A percentile compares a stretch with the other conserved stretches of the same genome.
These are phyloP conservation scores for Emergomyces orientalis DNA, from an alignment of 2,329 filamentous ascomycete species.

Conservation along the genomic window DNA sequence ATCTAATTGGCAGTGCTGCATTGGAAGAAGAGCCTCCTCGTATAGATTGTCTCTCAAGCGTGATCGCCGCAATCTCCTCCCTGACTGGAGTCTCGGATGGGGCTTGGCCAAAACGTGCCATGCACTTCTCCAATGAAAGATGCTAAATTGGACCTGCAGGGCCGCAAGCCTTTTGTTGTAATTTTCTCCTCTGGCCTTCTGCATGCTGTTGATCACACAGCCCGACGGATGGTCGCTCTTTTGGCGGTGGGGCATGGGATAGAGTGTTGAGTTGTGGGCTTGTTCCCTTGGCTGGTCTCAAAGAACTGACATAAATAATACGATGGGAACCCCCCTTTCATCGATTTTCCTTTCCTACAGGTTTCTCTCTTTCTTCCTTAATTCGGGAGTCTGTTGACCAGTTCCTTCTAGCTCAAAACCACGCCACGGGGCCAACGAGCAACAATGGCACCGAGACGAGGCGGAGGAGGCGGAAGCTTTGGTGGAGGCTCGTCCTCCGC, in stretches of 20 bases:
- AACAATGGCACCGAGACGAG: conserved; percentile 2
- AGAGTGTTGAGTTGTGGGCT: too few relatives aligned
- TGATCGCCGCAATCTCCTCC: too few relatives aligned
- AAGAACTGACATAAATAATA: neutral
- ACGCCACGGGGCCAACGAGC: neutral
- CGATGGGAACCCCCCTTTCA: neutral
- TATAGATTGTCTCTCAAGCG: too few relatives aligned
- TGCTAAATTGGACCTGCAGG: neutral
- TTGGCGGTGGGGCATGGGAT: too few relatives aligned
- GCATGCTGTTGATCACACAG: too few relatives aligned
- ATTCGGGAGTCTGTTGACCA: neutral
- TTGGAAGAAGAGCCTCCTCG: too few relatives aligned
- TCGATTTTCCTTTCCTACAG: neutral
- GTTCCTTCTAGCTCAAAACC: neutral
- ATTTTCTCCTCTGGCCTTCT: too few relatives aligned
- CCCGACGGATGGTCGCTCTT: too few relatives aligned
- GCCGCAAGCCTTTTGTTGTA: too few relatives aligned
- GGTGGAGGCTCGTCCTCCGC: neutral
- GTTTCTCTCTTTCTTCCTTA: neutral
- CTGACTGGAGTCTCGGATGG: too few relatives aligned
- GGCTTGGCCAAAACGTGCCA: neutral
- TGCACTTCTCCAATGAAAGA: neutral
- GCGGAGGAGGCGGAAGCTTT: neutral
- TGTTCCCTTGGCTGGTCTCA: too few relatives aligned
- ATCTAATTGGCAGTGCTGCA: too few relatives aligned